phyloP scores from a whole-genome alignment of 192 early-diverging fungal species.

The Phlyctochytrium arcticum region DNA sequence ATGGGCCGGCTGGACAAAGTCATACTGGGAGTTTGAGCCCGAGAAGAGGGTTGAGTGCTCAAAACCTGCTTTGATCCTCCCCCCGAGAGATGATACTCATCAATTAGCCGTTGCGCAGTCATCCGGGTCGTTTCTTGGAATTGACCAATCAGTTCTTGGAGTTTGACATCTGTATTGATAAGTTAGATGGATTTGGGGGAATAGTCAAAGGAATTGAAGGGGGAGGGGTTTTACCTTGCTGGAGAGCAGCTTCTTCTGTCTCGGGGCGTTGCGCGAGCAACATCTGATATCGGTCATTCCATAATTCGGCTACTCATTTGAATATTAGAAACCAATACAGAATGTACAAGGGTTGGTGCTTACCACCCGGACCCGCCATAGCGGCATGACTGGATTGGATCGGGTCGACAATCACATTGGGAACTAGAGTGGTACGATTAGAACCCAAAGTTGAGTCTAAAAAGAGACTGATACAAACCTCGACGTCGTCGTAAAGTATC shows the following conservation, averaged over 20 bases:
- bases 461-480: too few relatives aligned
- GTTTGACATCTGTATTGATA: conserved; percentile 31
- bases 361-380: background rate
- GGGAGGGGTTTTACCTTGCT: conserved; percentile 32
- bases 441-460: too few relatives aligned
- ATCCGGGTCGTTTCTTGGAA: conserved; percentile 45
- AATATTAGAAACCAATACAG: too few relatives aligned
- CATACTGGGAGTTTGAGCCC: background rate
- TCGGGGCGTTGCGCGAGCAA: conserved; percentile 18
- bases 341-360: too few relatives aligned
- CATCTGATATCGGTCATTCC: conserved; percentile 42
- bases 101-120: conserved; percentile 42
- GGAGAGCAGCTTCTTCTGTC: conserved; percentile 34
- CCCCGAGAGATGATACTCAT: conserved; percentile 41
- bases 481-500: background rate
- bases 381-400: background rate
- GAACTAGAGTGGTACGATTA: too few relatives aligned
- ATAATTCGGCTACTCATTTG: conserved; percentile 29
- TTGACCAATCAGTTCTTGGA: conserved; percentile 44
- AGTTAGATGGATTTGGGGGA: background rate
- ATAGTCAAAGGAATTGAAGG: background rate
- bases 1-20: background rate
- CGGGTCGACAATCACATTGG: background rate
- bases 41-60: too few relatives aligned
- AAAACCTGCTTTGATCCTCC: background rate